Evolutionary conservation across 148 eudicot species (phyloP), one percentile per base, ranked within the genome.

Genomic region (Silene uniflora): DNA sequence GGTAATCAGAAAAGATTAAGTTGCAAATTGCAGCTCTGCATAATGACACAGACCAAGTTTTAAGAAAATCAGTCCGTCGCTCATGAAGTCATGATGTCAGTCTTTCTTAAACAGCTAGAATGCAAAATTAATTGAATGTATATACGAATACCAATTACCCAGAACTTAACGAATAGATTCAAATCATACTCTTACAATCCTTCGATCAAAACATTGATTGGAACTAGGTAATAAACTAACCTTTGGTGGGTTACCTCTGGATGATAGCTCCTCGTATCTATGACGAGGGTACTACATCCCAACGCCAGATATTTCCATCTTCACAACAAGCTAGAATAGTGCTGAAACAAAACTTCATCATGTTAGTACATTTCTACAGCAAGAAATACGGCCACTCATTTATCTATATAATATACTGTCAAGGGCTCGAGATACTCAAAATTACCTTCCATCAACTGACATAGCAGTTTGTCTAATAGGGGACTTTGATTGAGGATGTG

Each of bases 391-490:
- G n/a, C 71, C 7, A 3, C 24, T 9, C 9, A 22, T 29, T 24
- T 17, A 35, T 39, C 35, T 60, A 17, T 9, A 6, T 0, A 64
- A 62, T 17, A 74, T 46, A 49, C 55, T 10, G 55, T 52, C 55
- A 49, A 49, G 54, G 29, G 25, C 3, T 10, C 75, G 60, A 75
- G 23, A 18, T 44, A 14, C 21, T 27, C 61, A 62, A 18, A 21
- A 56, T 80, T 87, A 91, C 98, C 98, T 91, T 89, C 98, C 98
- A 78, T 95, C 97, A 80, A 86, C 88, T 55, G 99, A 95, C 94
- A 92, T 84, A 46, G 99, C 99, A 27, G 99, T 95, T 87, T 90
- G 93, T 82, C 98, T 81, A 65, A 95, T 95, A 0, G 98, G 89
- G 44, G 97, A 91, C 82, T 92, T 94, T 21, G 98, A 91, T 58